phyloP scores from a whole-genome alignment of 202 grass and related monocot genomes.

The Panicum hallii region DNA sequence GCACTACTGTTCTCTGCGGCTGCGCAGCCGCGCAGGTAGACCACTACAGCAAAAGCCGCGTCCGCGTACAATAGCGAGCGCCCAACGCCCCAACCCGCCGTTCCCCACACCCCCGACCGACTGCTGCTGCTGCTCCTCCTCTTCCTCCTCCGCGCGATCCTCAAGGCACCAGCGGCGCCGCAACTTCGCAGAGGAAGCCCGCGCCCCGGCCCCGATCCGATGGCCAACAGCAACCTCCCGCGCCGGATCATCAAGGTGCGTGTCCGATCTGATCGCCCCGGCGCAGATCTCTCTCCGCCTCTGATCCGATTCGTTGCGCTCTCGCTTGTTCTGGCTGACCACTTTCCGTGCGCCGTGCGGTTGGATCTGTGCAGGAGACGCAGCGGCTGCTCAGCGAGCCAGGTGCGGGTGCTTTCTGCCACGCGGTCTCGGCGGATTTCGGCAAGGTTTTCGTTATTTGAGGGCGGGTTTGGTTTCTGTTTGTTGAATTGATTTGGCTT shows the following conservation, averaged over 20 bases:
- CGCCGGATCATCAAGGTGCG: conserved; percentile 96
- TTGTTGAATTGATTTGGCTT: conserved; percentile 27
- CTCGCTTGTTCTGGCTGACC: conserved; percentile 17
- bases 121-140: conserved; percentile 7
- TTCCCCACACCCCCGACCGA: conserved; percentile 36
- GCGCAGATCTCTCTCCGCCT: conserved; percentile 50
- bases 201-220: conserved; percentile 54
- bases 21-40: background rate
- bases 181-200: conserved; percentile 34
- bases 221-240: conserved; percentile 97
- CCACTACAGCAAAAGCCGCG: conserved; percentile 18
- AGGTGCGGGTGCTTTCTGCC: conserved; percentile 46
- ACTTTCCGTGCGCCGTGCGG: conserved; percentile 17
- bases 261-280: conserved; percentile 29
- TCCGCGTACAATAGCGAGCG: conserved; percentile 30
- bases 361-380: conserved; percentile 86
- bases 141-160: conserved; percentile 16
- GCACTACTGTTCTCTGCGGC: background rate
- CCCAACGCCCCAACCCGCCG: conserved; percentile 11
- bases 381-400: conserved; percentile 96
- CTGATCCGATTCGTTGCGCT: conserved; percentile 5
- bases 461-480: background rate
- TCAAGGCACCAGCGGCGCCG: conserved; percentile 41
- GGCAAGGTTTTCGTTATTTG: background rate
- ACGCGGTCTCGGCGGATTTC: conserved; percentile 29